Evolutionary conservation across 2,329 filamentous ascomycete species (phyloP).

Genomic region (Cercospora zeae-maydis): DNA sequence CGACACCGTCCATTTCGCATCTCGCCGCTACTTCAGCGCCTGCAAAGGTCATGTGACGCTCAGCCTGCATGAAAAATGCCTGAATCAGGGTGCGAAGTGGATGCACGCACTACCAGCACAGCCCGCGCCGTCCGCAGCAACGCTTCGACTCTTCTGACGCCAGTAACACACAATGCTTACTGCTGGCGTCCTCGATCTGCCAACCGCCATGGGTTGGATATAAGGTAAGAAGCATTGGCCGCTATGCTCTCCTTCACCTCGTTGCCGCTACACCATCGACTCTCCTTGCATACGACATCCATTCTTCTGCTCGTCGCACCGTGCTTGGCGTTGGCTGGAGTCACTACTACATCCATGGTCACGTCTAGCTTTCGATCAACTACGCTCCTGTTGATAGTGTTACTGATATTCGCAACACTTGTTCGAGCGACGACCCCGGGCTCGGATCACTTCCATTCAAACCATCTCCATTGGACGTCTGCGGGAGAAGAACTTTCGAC

Average conservation of each 20-base stretch:
- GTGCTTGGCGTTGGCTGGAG: neutral
- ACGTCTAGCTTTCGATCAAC: slow-evolving; percentile 5
- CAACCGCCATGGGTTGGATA: slow-evolving; percentile 6
- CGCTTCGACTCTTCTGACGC: neutral
- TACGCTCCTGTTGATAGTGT: slow-evolving; percentile 4
- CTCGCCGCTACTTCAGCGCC: neutral
- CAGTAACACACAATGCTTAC: slow-evolving; percentile 9
- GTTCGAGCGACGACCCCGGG: slow-evolving; percentile 9
- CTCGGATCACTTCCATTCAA: slow-evolving; percentile 7
- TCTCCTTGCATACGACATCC: neutral
- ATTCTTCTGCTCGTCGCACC: neutral
- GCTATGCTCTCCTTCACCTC: slow-evolving; percentile 3
- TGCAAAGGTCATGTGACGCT: neutral
- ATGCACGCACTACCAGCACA: slow-evolving; percentile 10
- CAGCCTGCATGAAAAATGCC: neutral
- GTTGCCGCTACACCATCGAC: neutral
- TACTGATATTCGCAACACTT: slow-evolving; percentile 6
- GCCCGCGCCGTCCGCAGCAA: slow-evolving; percentile 1
- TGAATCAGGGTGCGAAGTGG: neutral
- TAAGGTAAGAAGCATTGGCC: slow-evolving; percentile 6
- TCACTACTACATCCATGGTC: slow-evolving; percentile 8
- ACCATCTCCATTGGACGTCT: slow-evolving; percentile 11
- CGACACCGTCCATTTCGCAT: neutral
- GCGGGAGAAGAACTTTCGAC: slow-evolving; percentile 10
- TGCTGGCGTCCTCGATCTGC: slow-evolving; percentile 9